Base-by-base conservation (phyloP, 108 stramenopile genomes). In the Schizochytrium sp. region DNA sequence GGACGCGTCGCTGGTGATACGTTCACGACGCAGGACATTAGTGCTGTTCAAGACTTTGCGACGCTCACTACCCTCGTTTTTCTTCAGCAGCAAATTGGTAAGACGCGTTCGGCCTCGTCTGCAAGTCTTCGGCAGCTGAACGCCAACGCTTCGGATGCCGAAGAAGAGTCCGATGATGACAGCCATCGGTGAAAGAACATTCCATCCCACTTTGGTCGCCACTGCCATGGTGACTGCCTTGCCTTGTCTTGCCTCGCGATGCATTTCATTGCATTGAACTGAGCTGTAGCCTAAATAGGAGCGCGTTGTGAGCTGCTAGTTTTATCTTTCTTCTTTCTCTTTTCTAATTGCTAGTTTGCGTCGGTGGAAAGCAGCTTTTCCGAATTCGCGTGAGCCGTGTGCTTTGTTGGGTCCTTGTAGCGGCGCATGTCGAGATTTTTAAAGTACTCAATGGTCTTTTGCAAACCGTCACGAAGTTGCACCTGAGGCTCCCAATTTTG, bases 401-500 rank as follows among this genome's bases (percentile, higher is more conserved):
- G 76, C 51, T 47, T 53, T 25, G 76, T 83, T 8, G 76, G 76
- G 25, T 83, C 51, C 51, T 83, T 83, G 51, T 83, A 83, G 48
- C 76, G 76, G 25, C 76, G 45, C 76, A 83, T 47, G 28, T 83
- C 76, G 28, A 83, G 45, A 45, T 83, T 23, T 58, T 92, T 87
- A 92, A 99, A 99, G 92, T 98, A 99, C 23, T 93, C 94, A 91
- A 98, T 97, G 19, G 98, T 98, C 90, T 97, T 96, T 53, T 92
- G 88, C 53, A 99, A 88, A 23, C 98, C 98, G 41, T 96, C 94
- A 29, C 93, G 89, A 51, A 99, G 98, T 4, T 91, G 87, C 8
- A 98, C 97, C 88, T 89, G 89, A 5, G 99, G 99, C 60, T 94
- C 90, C 99, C 99, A 99, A 21, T 90, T 93, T 12, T 83, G 19